Evolutionary conservation across 148 eudicot genomes (phyloP).

Genomic region (Fagopyrum esculentum): DNA sequence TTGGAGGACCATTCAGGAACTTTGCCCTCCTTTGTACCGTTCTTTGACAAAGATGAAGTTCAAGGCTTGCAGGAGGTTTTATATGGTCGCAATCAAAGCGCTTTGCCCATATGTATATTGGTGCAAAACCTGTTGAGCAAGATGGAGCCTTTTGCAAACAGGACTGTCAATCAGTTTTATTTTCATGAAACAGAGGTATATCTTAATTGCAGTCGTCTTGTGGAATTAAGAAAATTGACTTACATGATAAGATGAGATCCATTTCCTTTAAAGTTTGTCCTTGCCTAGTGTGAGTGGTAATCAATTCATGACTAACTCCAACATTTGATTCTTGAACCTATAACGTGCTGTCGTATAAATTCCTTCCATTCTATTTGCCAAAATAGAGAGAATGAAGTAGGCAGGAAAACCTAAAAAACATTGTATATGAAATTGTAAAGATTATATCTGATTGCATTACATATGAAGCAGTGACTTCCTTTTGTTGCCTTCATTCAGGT

Average conservation of each 20-base stretch:
- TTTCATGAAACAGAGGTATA: slow-evolving; percentile 72
- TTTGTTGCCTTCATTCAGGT: slow-evolving; percentile 37
- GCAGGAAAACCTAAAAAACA: background rate
- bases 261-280: background rate
- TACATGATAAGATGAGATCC: background rate
- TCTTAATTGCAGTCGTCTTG: background rate
- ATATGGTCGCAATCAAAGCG: slow-evolving; percentile 28
- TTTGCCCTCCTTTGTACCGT: slow-evolving; percentile 22
- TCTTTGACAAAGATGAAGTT: slow-evolving; percentile 44
- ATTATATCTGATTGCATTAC: background rate
- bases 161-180: slow-evolving; percentile 35
- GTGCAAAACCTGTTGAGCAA: slow-evolving; percentile 45
- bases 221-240: background rate
- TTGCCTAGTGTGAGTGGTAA: background rate
- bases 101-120: slow-evolving; percentile 25
- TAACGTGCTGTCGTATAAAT: background rate
- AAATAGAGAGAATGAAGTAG: background rate
- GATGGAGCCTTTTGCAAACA: slow-evolving; percentile 39
- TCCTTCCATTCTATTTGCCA: background rate
- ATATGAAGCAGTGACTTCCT: background rate
- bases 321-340: background rate
- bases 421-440: background rate
- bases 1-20: slow-evolving; percentile 30
- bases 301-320: background rate
- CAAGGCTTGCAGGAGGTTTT: slow-evolving; percentile 50